Base-by-base conservation (phyloP, 1,139 yeast genomes). In the Yarrowia galli region DNA sequence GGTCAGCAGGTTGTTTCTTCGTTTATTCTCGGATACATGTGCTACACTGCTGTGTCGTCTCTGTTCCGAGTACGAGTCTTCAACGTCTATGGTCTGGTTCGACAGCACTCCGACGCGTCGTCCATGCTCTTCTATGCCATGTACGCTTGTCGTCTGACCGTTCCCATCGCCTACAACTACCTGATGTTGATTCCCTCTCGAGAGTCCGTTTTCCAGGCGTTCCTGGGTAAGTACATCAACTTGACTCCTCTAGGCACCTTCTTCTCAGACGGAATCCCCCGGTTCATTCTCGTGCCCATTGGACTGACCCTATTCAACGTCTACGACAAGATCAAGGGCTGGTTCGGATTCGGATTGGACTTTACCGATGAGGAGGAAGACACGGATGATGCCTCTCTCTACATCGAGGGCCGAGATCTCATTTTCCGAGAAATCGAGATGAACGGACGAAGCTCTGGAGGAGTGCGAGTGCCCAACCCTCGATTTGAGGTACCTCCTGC, bases 151-250 rank as follows among this genome's bases (percentile, higher is more conserved):
- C 86, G 97, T 71, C 80, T 91, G 75, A 89, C 97, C 0, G 88
- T 91, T 16, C 97, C 97, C 3, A 81, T 91, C 71, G 86, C 91
- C 43, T 91, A 89, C 79, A 91, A 91, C 76, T 91, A 89, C 75
- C 78, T 91, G 69, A 89, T 91, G 46, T 79, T 91, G 66, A 82
- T 89, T 70, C 82, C 86, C 15, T 81, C 85, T 32, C 76, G 81
- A 67, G 80, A 79, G 25, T 79, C 81, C 1, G 82, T 79, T 25
- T 80, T 80, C 72, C 81, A 80, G 64, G 79, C 79, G 67, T 90
- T 93, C 81, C 83, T 89, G 70, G 96, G 96, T 22, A 83, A 85
- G 71, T 88, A 91, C 23, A 88, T 91, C 74, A 89, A 89, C 73
- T 79, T 91, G 69, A 88, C 93, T 4, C 89, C 92, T 5, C 80